phyloP scores from a whole-genome alignment of 2,329 filamentous ascomycete genomes.

The Cryphonectria carpinicola region DNA sequence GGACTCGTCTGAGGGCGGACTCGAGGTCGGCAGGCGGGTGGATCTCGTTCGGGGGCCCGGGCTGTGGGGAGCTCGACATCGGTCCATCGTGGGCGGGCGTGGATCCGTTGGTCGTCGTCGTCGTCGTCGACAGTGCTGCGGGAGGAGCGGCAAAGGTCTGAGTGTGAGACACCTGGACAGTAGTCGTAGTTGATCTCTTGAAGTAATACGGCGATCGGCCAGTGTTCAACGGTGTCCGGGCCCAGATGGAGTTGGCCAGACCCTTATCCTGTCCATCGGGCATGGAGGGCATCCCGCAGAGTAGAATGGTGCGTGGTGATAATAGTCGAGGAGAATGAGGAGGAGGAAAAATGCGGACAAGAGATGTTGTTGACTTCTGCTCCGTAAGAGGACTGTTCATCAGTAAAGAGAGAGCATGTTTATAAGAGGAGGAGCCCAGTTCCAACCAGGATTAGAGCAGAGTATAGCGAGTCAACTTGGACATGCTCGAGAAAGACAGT shows the following conservation, averaged over 20 bases:
- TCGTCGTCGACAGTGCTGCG: not conserved
- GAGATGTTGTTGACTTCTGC: not conserved
- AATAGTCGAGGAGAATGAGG: not conserved
- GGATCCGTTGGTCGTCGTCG: not conserved
- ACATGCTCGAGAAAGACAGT: not conserved
- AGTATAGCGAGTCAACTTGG: not conserved
- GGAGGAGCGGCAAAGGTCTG: not conserved
- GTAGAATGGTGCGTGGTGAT: not conserved
- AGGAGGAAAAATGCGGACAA: not conserved
- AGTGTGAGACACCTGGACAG: constrained; percentile 6
- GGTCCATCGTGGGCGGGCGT: not conserved
- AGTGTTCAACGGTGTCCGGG: constrained; percentile 20
- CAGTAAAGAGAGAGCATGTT: not conserved
- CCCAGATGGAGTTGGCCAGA: constrained; percentile 26
- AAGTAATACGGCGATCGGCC: constrained; percentile 22
- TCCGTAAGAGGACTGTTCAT: not conserved
- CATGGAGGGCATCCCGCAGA: not conserved
- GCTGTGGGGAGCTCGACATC: not conserved
- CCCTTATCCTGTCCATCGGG: constrained; percentile 14
- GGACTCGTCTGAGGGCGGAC: constrained; percentile 20
- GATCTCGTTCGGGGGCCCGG: not conserved
- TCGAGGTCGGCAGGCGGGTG: constrained; percentile 5
- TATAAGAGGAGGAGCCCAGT: not conserved
- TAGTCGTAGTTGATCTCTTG: constrained; percentile 3
- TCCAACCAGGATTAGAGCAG: not conserved